Conservation (phyloP, 257 asterid genomes). For the Nicotiana tomentosiformis region DNA sequence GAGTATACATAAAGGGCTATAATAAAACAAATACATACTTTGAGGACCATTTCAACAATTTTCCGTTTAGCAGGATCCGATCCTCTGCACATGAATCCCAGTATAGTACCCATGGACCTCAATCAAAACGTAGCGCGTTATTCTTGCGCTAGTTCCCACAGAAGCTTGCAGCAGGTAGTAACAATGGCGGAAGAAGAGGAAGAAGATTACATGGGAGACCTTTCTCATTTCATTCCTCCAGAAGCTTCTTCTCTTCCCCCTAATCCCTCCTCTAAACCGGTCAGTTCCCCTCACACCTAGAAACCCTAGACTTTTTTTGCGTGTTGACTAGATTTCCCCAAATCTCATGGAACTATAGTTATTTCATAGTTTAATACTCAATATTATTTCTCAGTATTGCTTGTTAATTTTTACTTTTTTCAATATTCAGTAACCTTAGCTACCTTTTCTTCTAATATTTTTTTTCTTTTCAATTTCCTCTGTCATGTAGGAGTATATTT, state of each 20-base stretch:
- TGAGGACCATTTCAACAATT: not conserved
- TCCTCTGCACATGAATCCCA: not conserved
- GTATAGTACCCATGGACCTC: too few relatives aligned
- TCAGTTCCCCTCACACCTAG: conserved; percentile 6
- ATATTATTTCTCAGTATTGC: not conserved
- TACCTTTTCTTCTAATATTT: not conserved
- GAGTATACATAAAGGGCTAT: too few relatives aligned
- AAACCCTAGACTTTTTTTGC: not conserved
- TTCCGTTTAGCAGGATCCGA: not conserved
- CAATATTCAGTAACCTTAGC: not conserved
- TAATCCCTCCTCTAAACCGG: conserved; percentile 54
- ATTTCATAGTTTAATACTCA: not conserved
- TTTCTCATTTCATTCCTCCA: conserved; percentile 63
- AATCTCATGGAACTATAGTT: not conserved
- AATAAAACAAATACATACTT: too few relatives aligned
- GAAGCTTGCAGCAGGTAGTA: too few relatives aligned
- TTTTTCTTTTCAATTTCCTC: not conserved
- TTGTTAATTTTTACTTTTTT: not conserved
- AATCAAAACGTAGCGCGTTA: too few relatives aligned
- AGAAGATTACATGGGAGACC: conserved; percentile 93
- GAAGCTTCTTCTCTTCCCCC: conserved; percentile 24
- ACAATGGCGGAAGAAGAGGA: conserved; percentile 52
- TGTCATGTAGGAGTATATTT: not conserved
- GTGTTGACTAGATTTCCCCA: not conserved
- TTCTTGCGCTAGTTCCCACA: too few relatives aligned